Percentiles rank a stretch among this genome's conserved stretches.
Evolutionary conservation across 2,329 filamentous ascomycete genomes (phyloP).

Genomic region (Penicillium sp.): DNA sequence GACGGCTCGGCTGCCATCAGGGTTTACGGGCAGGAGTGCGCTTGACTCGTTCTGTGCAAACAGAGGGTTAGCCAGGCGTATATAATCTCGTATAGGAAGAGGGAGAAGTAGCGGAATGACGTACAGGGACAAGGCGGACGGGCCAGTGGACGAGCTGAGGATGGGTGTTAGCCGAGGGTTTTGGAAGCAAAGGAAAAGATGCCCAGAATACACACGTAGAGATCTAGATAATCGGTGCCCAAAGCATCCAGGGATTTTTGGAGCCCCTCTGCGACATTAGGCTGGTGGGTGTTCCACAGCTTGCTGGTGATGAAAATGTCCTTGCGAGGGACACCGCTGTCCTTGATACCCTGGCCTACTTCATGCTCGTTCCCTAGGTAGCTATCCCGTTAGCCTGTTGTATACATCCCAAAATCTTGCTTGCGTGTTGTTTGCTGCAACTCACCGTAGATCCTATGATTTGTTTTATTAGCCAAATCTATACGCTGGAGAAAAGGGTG

Average conservation of each 20-base stretch:
- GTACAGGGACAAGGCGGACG: not conserved
- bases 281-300: not conserved
- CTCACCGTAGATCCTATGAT: not conserved
- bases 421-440: not conserved
- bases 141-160: not conserved
- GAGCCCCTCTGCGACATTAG: not conserved
- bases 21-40: constrained; percentile 9
- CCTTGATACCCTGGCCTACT: not conserved
- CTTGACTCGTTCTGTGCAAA: not conserved
- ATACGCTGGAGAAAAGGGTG: too few species aligned
- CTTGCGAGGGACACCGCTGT: not conserved
- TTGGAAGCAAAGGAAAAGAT: not conserved
- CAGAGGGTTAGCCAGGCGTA: not conserved
- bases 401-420: not conserved
- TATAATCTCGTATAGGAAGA: not conserved
- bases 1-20: constrained; percentile 5
- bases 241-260: not conserved
- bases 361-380: not conserved
- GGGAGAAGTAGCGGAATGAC: not conserved
- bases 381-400: not conserved
- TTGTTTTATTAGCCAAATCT: not conserved
- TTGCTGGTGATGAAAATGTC: not conserved
- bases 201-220: not conserved
- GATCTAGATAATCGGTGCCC: not conserved
- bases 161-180: not conserved